A percentile compares a stretch with the other conserved stretches of the same genome.
phyloP scores from a whole-genome alignment of 306 rosid species.

The Biancaea sappan region DNA sequence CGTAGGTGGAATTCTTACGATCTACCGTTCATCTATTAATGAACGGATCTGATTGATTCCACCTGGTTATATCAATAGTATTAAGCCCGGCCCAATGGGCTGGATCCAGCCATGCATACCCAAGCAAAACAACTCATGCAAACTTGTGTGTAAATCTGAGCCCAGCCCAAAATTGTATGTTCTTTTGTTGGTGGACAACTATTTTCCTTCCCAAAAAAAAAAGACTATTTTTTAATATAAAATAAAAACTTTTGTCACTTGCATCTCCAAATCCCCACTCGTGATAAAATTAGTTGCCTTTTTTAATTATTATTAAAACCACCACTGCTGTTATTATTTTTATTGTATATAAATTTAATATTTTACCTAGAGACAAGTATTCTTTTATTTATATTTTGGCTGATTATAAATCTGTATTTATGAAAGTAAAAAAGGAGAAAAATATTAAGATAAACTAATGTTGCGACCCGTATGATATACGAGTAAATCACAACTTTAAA shows the following conservation, averaged over 20 bases:
- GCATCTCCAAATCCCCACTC: too few species aligned
- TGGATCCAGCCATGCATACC: slow-evolving; percentile 31
- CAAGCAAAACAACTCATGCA: slow-evolving; percentile 8
- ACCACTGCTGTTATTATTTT: not conserved
- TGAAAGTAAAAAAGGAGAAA: too few species aligned
- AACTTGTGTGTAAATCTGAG: not conserved
- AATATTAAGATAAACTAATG: too few species aligned
- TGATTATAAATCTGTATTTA: too few species aligned
- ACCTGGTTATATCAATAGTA: not conserved
- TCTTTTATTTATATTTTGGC: too few species aligned
- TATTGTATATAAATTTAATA: not conserved
- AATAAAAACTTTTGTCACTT: too few species aligned
- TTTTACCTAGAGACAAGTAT: too few species aligned
- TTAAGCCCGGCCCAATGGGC: not conserved
- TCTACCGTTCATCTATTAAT: not conserved
- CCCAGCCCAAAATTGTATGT: not conserved
- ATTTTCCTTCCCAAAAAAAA: too few species aligned
- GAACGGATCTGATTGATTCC: not conserved
- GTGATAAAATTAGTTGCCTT: not conserved
- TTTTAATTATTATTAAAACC: not conserved
- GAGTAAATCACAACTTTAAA: too few species aligned
- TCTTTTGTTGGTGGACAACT: too few species aligned
- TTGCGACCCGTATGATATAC: too few species aligned
- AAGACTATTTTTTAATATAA: too few species aligned
- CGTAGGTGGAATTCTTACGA: not conserved